Conservation (phyloP, 352 stramenopile genomes). For the Phytophthora kernoviae region DNA sequence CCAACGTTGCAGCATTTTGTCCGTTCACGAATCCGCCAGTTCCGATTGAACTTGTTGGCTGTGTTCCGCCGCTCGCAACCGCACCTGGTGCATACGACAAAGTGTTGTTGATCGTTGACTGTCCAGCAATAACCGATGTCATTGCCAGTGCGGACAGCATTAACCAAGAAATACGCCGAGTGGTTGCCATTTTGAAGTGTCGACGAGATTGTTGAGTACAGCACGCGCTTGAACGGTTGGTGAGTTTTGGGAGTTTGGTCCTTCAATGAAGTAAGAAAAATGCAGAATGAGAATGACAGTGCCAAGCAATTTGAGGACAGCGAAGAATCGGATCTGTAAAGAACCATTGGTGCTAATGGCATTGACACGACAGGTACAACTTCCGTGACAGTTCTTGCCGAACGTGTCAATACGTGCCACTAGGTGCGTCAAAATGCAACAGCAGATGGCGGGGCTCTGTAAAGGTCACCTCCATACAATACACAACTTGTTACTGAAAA, state of each 20-base stretch:
- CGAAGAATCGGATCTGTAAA: too few relatives aligned
- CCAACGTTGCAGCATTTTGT: neutral
- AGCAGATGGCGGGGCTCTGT: constrained; percentile 6
- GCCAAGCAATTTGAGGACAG: too few relatives aligned
- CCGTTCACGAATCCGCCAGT: constrained; percentile 18
- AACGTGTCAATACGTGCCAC: too few relatives aligned
- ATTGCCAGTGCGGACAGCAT: constrained; percentile 9
- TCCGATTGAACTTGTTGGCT: constrained; percentile 6
- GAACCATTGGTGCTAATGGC: too few relatives aligned
- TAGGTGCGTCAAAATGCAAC: too few relatives aligned
- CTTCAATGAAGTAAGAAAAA: constrained; percentile 4
- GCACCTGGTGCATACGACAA: too few relatives aligned
- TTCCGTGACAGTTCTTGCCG: too few relatives aligned
- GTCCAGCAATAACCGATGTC: neutral
- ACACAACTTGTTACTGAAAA: neutral
- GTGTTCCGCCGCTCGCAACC: too few relatives aligned
- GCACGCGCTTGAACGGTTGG: constrained; percentile 11
- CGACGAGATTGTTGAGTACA: neutral
- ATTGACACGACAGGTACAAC: too few relatives aligned
- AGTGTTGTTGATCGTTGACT: constrained; percentile 6
- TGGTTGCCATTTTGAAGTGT: constrained; percentile 8
- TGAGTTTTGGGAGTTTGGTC: neutral
- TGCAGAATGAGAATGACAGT: constrained; percentile 15
- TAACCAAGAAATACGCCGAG: neutral
- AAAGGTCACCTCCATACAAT: constrained; percentile 2